Percentiles rank a stretch among this genome's conserved stretches.
Evolutionary conservation across 2,329 filamentous ascomycete species (phyloP).

Genomic region (Eutypa lata): DNA sequence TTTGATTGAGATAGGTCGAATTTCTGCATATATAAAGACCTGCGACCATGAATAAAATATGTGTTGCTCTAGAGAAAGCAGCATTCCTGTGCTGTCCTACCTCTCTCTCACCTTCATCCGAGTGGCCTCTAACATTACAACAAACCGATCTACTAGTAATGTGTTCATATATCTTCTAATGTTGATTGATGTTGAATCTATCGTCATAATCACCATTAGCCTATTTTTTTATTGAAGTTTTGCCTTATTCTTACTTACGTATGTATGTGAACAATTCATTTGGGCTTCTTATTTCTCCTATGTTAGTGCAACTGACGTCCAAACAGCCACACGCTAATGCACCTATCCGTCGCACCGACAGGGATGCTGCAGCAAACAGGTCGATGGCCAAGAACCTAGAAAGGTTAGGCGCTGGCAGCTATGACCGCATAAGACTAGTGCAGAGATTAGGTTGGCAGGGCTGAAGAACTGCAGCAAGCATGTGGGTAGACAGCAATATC

Average conservation of each 20-base stretch:
- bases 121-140: too few relatives aligned
- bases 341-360: conserved; percentile 20
- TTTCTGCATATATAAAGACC: not conserved
- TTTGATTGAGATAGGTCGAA: not conserved
- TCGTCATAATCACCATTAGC: too few relatives aligned
- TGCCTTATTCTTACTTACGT: too few relatives aligned
- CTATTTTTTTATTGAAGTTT: too few relatives aligned
- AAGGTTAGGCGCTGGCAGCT: not conserved
- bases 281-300: too few relatives aligned
- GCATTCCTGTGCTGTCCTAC: conserved; percentile 4
- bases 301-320: conserved; percentile 19
- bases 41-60: not conserved
- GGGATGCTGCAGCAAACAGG: conserved; percentile 24
- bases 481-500: too few relatives aligned
- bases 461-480: conserved; percentile 6
- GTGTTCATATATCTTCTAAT: too few relatives aligned
- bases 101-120: not conserved
- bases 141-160: too few relatives aligned
- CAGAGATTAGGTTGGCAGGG: conserved; percentile 3
- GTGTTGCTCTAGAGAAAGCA: not conserved
- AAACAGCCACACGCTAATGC: conserved; percentile 29
- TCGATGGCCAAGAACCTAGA: conserved; percentile 2
- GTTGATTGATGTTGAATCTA: too few relatives aligned
- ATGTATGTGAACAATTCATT: too few relatives aligned
- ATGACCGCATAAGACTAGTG: not conserved